Base-by-base conservation (phyloP, 768 basidiomycete species). In the Rubroboletus pulcherrimus region DNA sequence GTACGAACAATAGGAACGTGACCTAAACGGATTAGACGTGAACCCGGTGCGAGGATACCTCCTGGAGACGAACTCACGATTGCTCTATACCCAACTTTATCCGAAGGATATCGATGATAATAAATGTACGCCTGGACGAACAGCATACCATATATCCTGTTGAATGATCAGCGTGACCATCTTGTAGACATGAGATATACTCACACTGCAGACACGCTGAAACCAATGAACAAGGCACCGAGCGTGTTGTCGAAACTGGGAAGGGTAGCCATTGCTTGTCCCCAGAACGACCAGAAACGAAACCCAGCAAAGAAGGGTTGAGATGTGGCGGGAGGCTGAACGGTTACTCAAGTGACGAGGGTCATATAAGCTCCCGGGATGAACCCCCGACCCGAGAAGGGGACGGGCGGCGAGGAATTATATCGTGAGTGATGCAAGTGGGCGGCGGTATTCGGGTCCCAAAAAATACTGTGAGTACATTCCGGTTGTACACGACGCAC, bases 161-260 rank as follows among this genome's bases (percentile, higher is more conserved):
- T 34, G 37, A 37, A 77, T 62, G 46, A 67, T 73, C 59, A 76
- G 56, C 11, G 2, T 7, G 7, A 29, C 5, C 14, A 37, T 38
- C 17, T 24, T 19, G 37, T 29, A 33, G 19, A 44, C 9, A 39
- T 26, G 31, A 19, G 3, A 1, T 21, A 15, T 35, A 58, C 74
- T 60, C 45, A 65, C 76, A 67, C 46, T 39, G 67, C 62, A n/a
- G 86, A 79, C 39, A 76, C 68, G 1, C 78, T 76, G 57, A 84
- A 84, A 33, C 86, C 86, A 44, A 85, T 63, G 58, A 85, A 78
- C 42, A 80, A 69, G 17, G 85, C 84, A 35, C 86, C 86, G 15
- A 87, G 75, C 1, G 85, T 86, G 61, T 73, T 77, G 64, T 74
- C 67, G 50, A 79, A 61, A 39, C 42, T 65, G 14, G 60, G 43